Evolutionary conservation across 202 grass and related monocot species (phyloP).

Genomic region (Musa balbisiana): DNA sequence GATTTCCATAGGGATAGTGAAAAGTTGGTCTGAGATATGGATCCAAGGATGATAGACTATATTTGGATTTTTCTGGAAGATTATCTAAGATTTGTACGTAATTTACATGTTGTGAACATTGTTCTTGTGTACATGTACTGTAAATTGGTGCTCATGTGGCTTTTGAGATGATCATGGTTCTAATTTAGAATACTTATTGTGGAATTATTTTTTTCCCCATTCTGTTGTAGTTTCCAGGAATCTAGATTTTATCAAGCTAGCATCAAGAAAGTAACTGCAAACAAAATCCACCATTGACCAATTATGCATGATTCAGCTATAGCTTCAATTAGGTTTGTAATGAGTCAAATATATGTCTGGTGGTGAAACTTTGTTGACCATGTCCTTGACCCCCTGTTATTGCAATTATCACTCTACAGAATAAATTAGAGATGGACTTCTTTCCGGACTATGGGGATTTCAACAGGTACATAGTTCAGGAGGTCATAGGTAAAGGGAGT

Average conservation of each 20-base stretch:
- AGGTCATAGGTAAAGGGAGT: constrained; percentile 1
- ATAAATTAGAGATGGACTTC: neutral
- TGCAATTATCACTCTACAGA: neutral
- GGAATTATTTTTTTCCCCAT: too few species aligned
- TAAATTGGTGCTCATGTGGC: too few species aligned
- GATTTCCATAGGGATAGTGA: too few species aligned
- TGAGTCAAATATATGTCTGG: neutral
- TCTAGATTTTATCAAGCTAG: neutral
- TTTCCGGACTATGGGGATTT: neutral
- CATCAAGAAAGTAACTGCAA: neutral
- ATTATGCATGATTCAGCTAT: neutral
- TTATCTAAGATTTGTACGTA: too few species aligned
- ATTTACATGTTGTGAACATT: too few species aligned
- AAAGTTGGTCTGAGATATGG: too few species aligned
- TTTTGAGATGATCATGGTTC: too few species aligned
- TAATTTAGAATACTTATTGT: too few species aligned
- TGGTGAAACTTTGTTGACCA: neutral
- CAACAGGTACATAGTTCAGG: neutral
- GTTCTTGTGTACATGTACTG: too few species aligned
- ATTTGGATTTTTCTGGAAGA: too few species aligned
- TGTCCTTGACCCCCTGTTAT: neutral
- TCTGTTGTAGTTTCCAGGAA: neutral
- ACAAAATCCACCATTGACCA: neutral
- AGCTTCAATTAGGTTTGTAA: neutral
- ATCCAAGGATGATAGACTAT: too few species aligned